Evolutionary conservation across 805 yeast species (phyloP).

Genomic region (Sporopachydermia lactativora): DNA sequence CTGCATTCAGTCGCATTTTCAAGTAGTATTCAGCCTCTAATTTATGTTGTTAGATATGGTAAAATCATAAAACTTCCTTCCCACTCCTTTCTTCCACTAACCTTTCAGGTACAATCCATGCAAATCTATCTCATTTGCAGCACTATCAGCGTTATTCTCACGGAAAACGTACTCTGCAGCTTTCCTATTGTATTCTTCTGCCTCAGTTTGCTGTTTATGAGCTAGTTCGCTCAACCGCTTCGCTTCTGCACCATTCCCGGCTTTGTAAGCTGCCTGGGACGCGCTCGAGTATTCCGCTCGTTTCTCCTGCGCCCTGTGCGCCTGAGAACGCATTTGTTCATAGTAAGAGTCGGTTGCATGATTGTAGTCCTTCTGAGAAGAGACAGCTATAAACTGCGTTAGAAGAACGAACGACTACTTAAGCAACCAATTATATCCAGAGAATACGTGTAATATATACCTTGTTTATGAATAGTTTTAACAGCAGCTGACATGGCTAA

Average conservation of each 20-base stretch:
- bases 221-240: constrained; percentile 58
- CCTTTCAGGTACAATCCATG: constrained; percentile 77
- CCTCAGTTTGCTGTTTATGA: constrained; percentile 41
- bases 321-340: constrained; percentile 45
- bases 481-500: no score
- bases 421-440: no score
- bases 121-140: constrained; percentile 74
- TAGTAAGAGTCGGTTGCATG: constrained; percentile 61
- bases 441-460: no score
- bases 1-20: constrained; percentile 58
- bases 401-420: constrained; percentile 2
- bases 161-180: constrained; percentile 87
- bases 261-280: constrained; percentile 65
- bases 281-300: constrained; percentile 40
- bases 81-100: constrained; percentile 3
- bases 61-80: no score
- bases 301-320: constrained; percentile 50
- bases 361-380: constrained; percentile 40
- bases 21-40: constrained; percentile 68
- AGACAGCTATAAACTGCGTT: background rate
- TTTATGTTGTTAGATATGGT: background rate
- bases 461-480: no score
- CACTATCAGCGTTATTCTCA: constrained; percentile 81
- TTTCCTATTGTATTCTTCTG: constrained; percentile 54
- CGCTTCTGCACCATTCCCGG: constrained; percentile 64